These are phyloP conservation scores for Kalanchoe fedtschenkoi DNA, from an alignment of 164 flowering plant species.

Conservation along the genomic window DNA sequence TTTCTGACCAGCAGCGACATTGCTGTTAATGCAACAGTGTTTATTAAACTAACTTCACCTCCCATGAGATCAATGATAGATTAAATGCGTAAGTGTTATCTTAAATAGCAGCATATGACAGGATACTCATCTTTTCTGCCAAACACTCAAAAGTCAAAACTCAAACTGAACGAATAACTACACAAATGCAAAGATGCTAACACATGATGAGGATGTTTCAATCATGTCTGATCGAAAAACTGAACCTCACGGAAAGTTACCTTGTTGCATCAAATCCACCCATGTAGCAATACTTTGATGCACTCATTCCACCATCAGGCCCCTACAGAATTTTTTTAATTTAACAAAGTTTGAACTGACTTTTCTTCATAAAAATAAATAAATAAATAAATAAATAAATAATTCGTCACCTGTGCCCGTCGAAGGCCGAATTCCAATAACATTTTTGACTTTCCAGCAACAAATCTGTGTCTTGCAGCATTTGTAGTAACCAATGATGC, in stretches of 20 bases:
- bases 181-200: not conserved
- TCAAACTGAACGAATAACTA: too few species aligned
- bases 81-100: not conserved
- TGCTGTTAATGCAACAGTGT: conserved; percentile 34
- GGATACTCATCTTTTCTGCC: not conserved
- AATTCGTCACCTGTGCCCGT: conserved; percentile 80
- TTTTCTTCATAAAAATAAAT: conserved; percentile 1
- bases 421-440: conserved; percentile 96
- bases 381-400: conserved; percentile 17
- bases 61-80: not conserved
- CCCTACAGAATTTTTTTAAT: conserved; percentile 40
- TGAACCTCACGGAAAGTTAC: conserved; percentile 20
- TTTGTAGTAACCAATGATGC: conserved; percentile 94
- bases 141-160: not conserved
- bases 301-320: conserved; percentile 95
- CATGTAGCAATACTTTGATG: conserved; percentile 84
- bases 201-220: not conserved
- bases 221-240: not conserved
- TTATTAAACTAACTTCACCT: not conserved
- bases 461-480: conserved; percentile 97
- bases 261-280: conserved; percentile 99
- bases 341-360: not conserved
- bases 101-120: not conserved
- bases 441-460: conserved; percentile 84
- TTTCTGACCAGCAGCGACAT: conserved; percentile 85